Percentiles rank a stretch among this genome's conserved stretches.
Evolutionary conservation across 2,329 filamentous ascomycete genomes (phyloP).

Genomic region (Ceratocystis destructans): DNA sequence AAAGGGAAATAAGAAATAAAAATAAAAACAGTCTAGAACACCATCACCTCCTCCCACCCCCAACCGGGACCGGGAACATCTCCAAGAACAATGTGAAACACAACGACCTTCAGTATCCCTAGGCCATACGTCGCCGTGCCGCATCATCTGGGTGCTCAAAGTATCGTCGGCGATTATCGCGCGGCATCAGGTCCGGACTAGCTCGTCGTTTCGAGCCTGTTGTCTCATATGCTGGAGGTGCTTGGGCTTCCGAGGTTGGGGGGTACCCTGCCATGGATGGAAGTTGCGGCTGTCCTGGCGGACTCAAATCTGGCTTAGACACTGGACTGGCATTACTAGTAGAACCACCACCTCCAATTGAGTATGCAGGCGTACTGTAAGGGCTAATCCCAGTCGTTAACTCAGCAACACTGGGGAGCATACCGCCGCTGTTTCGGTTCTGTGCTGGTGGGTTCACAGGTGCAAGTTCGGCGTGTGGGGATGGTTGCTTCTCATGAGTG

Average conservation of each 20-base stretch:
- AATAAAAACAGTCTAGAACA: conserved; percentile 7
- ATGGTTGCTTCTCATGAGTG: conserved; percentile 22
- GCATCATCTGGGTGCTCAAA: conserved; percentile 17
- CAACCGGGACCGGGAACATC: neutral
- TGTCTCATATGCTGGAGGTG: conserved; percentile 27
- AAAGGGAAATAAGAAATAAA: neutral
- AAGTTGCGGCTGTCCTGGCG: conserved; percentile 28
- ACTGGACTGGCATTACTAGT: conserved; percentile 27
- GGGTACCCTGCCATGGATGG: conserved; percentile 27
- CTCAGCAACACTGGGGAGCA: conserved; percentile 48
- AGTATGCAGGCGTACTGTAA: conserved; percentile 45
- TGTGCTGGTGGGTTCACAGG: conserved; percentile 20
- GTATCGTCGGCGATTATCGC: conserved; percentile 29
- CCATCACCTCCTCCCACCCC: neutral
- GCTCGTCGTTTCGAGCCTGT: conserved; percentile 38
- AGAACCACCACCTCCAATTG: conserved; percentile 26
- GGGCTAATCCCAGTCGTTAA: conserved; percentile 50
- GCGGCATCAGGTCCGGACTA: conserved; percentile 33
- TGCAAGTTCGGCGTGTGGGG: conserved; percentile 12
- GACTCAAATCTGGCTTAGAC: conserved; percentile 31
- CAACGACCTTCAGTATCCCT: conserved; percentile 1
- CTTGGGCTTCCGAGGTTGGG: conserved; percentile 23
- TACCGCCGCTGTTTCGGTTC: conserved; percentile 28
- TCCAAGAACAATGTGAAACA: neutral
- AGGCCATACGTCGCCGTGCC: conserved; percentile 15